These are phyloP conservation scores for Leptographium flavum DNA, from an alignment of 2,329 filamentous ascomycete genomes.

Conservation along the genomic window DNA sequence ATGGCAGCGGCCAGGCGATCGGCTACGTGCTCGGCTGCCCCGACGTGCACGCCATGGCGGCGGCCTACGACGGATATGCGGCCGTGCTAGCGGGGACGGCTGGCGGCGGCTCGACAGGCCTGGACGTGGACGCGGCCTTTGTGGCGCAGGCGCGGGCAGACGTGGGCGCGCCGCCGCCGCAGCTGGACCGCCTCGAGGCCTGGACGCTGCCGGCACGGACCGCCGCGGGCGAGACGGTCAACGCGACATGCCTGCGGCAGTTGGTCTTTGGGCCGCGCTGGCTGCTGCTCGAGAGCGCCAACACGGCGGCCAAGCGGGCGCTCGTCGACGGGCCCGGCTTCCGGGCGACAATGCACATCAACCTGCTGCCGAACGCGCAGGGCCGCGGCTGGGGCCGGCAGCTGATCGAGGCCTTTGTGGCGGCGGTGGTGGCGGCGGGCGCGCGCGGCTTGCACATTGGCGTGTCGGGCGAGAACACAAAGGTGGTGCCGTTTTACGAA, in stretches of 20 bases:
- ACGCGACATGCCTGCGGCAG: conserved; percentile 24
- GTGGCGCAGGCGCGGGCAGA: conserved; percentile 9
- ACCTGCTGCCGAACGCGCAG: conserved; percentile 28
- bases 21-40: conserved; percentile 36
- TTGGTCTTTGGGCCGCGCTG: conserved; percentile 25
- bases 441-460: conserved; percentile 26
- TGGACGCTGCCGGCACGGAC: conserved; percentile 14
- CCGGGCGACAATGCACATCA: conserved; percentile 34
- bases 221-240: conserved; percentile 10
- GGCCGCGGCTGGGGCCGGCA: conserved; percentile 28
- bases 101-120: neutral
- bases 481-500: conserved; percentile 34
- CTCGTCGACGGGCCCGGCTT: conserved; percentile 17
- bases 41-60: conserved; percentile 25
- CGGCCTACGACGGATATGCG: conserved; percentile 24
- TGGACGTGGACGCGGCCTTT: neutral
- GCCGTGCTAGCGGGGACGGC: too few species aligned
- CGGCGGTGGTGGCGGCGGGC: conserved; percentile 17
- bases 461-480: conserved; percentile 28
- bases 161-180: conserved; percentile 14
- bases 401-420: conserved; percentile 27
- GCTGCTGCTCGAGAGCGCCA: conserved; percentile 22
- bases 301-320: conserved; percentile 18
- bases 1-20: conserved; percentile 27
- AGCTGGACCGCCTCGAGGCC: conserved; percentile 17